Evolutionary conservation across 2,329 filamentous ascomycete species (phyloP).

Genomic region (Colletotrichum spaethianum): DNA sequence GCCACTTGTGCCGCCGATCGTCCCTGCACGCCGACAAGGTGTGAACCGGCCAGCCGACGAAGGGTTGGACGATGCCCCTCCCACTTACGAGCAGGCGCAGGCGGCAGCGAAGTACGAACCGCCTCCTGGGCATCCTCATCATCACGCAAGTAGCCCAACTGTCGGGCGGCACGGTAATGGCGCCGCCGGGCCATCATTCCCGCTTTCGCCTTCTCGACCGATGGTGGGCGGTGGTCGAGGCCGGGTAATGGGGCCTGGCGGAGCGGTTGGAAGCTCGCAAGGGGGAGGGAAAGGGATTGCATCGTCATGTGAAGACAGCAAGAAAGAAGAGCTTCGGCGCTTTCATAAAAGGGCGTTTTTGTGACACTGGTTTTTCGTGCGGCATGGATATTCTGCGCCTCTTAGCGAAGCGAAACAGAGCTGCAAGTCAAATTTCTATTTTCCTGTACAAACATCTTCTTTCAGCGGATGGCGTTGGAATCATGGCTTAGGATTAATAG

Average conservation of each 20-base stretch:
- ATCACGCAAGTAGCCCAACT: constrained; percentile 58
- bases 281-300: constrained; percentile 56
- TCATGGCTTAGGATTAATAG: constrained; percentile 6
- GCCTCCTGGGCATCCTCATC: constrained; percentile 65
- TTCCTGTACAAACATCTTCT: constrained; percentile 8
- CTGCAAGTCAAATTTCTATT: neutral
- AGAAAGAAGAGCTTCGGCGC: constrained; percentile 3
- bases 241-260: constrained; percentile 32
- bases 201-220: constrained; percentile 24
- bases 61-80: constrained; percentile 66
- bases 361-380: neutral
- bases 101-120: constrained; percentile 66
- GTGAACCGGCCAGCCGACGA: constrained; percentile 56
- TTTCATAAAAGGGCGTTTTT: constrained; percentile 25
- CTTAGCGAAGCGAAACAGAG: neutral
- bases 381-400: constrained; percentile 10
- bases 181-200: constrained; percentile 30
- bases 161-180: constrained; percentile 35
- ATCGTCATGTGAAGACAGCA: constrained; percentile 59
- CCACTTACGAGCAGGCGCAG: constrained; percentile 71
- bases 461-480: constrained; percentile 33
- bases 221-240: constrained; percentile 36
- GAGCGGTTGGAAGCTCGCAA: constrained; percentile 30
- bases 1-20: constrained; percentile 60
- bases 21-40: constrained; percentile 54